These are phyloP conservation scores for Solanum sejunctum DNA, from an alignment of 257 asterid genomes.

Conservation along the genomic window DNA sequence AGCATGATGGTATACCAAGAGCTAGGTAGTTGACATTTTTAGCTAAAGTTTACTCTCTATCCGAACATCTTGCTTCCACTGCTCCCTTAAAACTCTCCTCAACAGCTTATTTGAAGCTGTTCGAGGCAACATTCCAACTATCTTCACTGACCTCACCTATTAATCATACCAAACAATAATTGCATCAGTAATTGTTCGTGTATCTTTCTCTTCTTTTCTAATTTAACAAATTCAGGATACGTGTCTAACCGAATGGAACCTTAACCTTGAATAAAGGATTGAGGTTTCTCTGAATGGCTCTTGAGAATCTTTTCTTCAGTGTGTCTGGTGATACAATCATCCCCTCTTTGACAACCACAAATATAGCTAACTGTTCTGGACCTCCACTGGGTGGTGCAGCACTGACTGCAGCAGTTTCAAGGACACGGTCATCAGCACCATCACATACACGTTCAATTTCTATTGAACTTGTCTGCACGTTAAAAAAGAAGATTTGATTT, in stretches of 20 bases:
- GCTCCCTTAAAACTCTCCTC: slow-evolving; percentile 68
- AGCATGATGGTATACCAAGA: neutral
- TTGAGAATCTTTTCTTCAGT: slow-evolving; percentile 47
- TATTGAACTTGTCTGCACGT: slow-evolving; percentile 65
- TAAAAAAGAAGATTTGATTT: neutral
- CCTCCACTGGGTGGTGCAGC: slow-evolving; percentile 65
- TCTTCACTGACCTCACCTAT: slow-evolving; percentile 64
- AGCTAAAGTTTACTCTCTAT: slow-evolving; percentile 26
- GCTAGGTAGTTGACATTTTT: neutral
- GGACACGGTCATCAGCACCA: slow-evolving; percentile 48
- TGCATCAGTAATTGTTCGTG: neutral
- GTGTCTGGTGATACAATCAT: slow-evolving; percentile 20
- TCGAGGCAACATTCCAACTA: slow-evolving; percentile 64
- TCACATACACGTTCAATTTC: slow-evolving; percentile 82
- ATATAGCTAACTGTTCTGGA: slow-evolving; percentile 63
- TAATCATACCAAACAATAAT: neutral
- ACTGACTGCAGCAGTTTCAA: slow-evolving; percentile 88
- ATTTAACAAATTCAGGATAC: neutral
- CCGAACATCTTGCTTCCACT: slow-evolving; percentile 48
- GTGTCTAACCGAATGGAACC: neutral
- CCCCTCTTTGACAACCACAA: slow-evolving; percentile 64
- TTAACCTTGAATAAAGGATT: slow-evolving; percentile 87
- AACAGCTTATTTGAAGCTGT: slow-evolving; percentile 82
- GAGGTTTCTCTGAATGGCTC: slow-evolving; percentile 60
- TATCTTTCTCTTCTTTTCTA: neutral